Evolutionary conservation across 345 rosid species (phyloP).

Genomic region (Salix purpurea): DNA sequence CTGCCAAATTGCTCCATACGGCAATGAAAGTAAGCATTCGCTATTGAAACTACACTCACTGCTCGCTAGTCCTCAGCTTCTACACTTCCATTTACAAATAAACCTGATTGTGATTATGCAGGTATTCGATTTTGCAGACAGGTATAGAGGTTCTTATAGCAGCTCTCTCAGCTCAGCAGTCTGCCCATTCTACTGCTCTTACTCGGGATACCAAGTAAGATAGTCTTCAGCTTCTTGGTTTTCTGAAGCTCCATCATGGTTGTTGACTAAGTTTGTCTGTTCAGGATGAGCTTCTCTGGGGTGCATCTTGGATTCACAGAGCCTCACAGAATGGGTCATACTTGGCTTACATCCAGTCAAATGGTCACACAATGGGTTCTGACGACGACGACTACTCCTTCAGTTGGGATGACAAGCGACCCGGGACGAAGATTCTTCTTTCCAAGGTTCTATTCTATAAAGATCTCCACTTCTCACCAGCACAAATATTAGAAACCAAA

Average conservation of each 20-base stretch:
- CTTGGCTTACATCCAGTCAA: slow-evolving; percentile 63
- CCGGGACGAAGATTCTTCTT: slow-evolving; percentile 86
- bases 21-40: slow-evolving; percentile 43
- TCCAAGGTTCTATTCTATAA: slow-evolving; percentile 50
- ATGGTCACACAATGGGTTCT: slow-evolving; percentile 86
- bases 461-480: not conserved
- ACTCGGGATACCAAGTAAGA: slow-evolving; percentile 63
- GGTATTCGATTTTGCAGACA: slow-evolving; percentile 75
- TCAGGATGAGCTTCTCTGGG: slow-evolving; percentile 96
- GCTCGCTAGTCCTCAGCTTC: not conserved
- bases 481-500: not conserved
- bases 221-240: not conserved
- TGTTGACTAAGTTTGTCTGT: not conserved
- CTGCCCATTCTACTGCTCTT: slow-evolving; percentile 81
- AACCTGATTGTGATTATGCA: slow-evolving; percentile 21
- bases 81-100: not conserved
- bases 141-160: slow-evolving; percentile 64
- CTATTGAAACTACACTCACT: not conserved
- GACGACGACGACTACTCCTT: slow-evolving; percentile 77
- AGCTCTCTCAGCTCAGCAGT: slow-evolving; percentile 49
- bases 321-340: slow-evolving; percentile 70
- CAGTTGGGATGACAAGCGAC: slow-evolving; percentile 97
- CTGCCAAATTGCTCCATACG: slow-evolving; percentile 55
- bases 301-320: slow-evolving; percentile 91
- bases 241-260: not conserved